A percentile compares a stretch with the other conserved stretches of the same genome.
Evolutionary conservation across 495 filamentous ascomycete genomes (phyloP).

Genomic region (Penicillium canescens): DNA sequence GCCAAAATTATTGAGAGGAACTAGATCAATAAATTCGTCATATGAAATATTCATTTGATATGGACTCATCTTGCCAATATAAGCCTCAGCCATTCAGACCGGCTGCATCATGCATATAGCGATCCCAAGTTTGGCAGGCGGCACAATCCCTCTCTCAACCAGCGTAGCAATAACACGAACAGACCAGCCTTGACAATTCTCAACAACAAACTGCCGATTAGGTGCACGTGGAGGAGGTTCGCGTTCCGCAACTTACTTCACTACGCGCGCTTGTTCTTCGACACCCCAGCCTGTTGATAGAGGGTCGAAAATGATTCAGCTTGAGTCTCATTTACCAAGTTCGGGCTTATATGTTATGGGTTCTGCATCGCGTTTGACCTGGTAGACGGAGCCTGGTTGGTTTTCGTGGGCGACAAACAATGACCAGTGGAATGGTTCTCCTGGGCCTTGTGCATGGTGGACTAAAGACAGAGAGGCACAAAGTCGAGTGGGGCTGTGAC

Average conservation of each 20-base stretch:
- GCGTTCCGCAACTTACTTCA: slow-evolving; percentile 11
- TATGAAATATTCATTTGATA: too few species aligned
- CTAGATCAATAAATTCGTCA: too few species aligned
- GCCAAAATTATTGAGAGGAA: too few species aligned
- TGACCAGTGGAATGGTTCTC: slow-evolving; percentile 24
- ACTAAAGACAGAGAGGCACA: slow-evolving; percentile 17
- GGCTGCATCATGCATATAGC: slow-evolving; percentile 20
- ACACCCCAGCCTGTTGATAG: slow-evolving; percentile 12
- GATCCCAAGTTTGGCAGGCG: slow-evolving; percentile 17
- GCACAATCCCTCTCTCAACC: slow-evolving; percentile 18
- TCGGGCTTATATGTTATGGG: slow-evolving; percentile 21
- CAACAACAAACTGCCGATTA: slow-evolving; percentile 12
- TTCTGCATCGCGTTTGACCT: slow-evolving; percentile 25
- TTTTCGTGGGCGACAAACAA: slow-evolving; percentile 23
- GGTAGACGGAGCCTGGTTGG: slow-evolving; percentile 11
- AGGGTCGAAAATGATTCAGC: slow-evolving; percentile 1
- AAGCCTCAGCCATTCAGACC: background rate
- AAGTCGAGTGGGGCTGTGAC: background rate
- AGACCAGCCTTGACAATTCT: slow-evolving; percentile 27
- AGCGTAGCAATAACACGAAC: slow-evolving; percentile 21
- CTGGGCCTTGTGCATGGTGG: slow-evolving; percentile 13
- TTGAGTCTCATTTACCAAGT: background rate
- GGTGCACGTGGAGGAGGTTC: slow-evolving; percentile 18
- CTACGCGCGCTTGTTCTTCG: slow-evolving; percentile 8
- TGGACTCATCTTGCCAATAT: too few species aligned